Percentiles rank a stretch among this genome's conserved stretches.
Conservation (phyloP, 768 basidiomycete genomes). For the Cystobasidium ongulense region DNA sequence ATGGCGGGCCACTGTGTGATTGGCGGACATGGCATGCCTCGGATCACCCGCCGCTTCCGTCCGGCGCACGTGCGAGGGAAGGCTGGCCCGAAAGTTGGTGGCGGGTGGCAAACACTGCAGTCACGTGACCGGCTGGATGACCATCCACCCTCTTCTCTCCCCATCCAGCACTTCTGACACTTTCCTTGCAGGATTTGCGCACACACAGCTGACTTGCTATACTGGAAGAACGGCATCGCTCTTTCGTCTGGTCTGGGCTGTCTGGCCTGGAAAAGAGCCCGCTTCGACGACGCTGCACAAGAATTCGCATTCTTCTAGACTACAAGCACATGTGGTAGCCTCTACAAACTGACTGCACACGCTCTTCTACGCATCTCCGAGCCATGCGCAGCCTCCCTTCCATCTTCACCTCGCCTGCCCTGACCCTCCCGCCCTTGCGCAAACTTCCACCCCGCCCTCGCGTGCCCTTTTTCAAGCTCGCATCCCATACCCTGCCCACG, state of each 20-base stretch:
- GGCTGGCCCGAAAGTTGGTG: background rate
- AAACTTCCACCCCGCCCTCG: background rate
- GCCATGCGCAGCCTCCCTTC: background rate
- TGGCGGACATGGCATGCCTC: background rate
- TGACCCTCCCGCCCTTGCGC: background rate
- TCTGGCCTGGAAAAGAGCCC: too few relatives aligned
- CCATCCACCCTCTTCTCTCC: background rate
- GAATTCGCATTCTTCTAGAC: too few relatives aligned
- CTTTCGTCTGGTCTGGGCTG: too few relatives aligned
- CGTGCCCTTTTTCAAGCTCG: constrained; percentile 12
- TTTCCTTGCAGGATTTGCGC: too few relatives aligned
- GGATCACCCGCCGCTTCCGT: background rate
- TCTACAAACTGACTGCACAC: too few relatives aligned
- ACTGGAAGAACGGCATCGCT: too few relatives aligned
- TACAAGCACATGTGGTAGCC: too few relatives aligned
- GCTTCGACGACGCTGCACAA: too few relatives aligned
- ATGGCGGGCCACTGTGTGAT: too few relatives aligned
- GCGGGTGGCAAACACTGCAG: background rate
- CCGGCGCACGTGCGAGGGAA: background rate
- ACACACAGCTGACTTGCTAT: too few relatives aligned
- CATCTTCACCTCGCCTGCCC: background rate
- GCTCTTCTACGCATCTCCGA: too few relatives aligned
- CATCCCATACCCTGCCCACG: constrained; percentile 61
- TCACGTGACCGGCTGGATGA: too few relatives aligned
- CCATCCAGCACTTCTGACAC: background rate